Conservation (phyloP, 1,139 yeast species). For the Debaryomycetaceae sp. region DNA sequence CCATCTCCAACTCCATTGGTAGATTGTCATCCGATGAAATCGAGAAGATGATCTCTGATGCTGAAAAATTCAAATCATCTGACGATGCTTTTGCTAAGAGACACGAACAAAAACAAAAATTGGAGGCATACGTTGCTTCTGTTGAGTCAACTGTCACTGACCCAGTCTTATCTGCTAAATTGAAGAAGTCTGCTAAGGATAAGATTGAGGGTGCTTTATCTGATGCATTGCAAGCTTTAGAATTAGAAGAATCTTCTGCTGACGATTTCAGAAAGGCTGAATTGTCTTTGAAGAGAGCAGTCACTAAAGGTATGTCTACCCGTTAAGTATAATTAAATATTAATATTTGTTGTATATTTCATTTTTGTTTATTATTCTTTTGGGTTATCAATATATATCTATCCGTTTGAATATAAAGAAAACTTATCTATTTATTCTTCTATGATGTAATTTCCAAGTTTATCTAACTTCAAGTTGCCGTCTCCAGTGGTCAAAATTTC, state of each 20-base stretch:
- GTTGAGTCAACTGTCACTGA: slow-evolving; percentile 96
- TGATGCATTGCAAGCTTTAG: slow-evolving; percentile 97
- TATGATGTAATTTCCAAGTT: slow-evolving; percentile 72
- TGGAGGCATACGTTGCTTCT: slow-evolving; percentile 97
- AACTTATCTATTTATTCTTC: slow-evolving; percentile 30
- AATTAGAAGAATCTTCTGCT: slow-evolving; percentile 93
- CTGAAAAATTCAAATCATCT: slow-evolving; percentile 98
- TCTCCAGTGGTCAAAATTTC: slow-evolving; percentile 64
- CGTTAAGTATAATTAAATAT: slow-evolving; percentile 57
- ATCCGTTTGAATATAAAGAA: slow-evolving; percentile 2
- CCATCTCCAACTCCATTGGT: slow-evolving; percentile 99
- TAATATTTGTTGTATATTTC: slow-evolving; percentile 19
- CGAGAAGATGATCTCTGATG: slow-evolving; percentile 97
- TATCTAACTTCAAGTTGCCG: slow-evolving; percentile 68
- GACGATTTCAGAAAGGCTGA: slow-evolving; percentile 99
- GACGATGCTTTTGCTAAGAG: slow-evolving; percentile 99
- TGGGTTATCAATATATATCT: slow-evolving; percentile 18
- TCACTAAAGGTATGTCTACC: slow-evolving; percentile 98
- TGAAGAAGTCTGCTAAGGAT: slow-evolving; percentile 97
- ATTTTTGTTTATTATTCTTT: slow-evolving; percentile 17
- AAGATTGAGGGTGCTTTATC: slow-evolving; percentile 98
- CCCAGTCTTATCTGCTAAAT: slow-evolving; percentile 97
- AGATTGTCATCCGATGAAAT: slow-evolving; percentile 97
- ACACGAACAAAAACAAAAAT: slow-evolving; percentile 99
- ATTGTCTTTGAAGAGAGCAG: slow-evolving; percentile 98